Evolutionary conservation across 352 stramenopile genomes (phyloP), one percentile per base, ranked within the genome.

Genomic region (Pythium guiyangense): DNA sequence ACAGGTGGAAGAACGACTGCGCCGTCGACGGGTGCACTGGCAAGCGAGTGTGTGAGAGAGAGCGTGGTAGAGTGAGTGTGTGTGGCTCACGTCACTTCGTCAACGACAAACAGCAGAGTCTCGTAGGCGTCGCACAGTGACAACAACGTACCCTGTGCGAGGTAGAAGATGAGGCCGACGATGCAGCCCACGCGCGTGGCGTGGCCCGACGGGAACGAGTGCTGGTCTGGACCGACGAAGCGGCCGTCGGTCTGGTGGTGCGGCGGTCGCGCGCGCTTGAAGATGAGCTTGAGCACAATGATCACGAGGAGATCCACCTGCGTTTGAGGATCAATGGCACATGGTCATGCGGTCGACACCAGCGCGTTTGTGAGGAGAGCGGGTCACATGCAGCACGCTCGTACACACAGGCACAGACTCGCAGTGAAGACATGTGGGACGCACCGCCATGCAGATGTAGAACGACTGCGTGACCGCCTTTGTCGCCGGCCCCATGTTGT

Each of bases 201-300:
- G 64, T 94, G 84, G 44, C 84, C 84, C 4, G 84, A 94, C 11
- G 84, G 84, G 67, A 94, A 94, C 60, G 84, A 94, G 60, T 92
- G 84, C 69, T 94, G 76, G 65, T 94, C 84, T 0, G 84, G 81
- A 0, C 84, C 84, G 29, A 91, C 79, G 54, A 94, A 94, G 40
- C 84, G 78, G 44, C 76, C 62, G 57, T 94, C 82, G 44, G 66
- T 71, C 39, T 77, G 57, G 65, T 94, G 84, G 57, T 91, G 86
- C n/a, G 79, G 79, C 31, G 84, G 84, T 0, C 84, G 73, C 14
- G 79, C 59, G 52, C 84, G 84, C 55, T 84, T 85, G 63, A 91
- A 89, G 29, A 84, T 51, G 15, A 79, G 47, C 63, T 94, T 94
- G 37, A 94, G 70, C 50, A 90, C 52, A 60, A 92, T 82, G 57